A percentile compares a stretch with the other conserved stretches of the same genome.
Evolutionary conservation across 805 yeast genomes (phyloP).

Genomic region (Lachancea quebecensis): DNA sequence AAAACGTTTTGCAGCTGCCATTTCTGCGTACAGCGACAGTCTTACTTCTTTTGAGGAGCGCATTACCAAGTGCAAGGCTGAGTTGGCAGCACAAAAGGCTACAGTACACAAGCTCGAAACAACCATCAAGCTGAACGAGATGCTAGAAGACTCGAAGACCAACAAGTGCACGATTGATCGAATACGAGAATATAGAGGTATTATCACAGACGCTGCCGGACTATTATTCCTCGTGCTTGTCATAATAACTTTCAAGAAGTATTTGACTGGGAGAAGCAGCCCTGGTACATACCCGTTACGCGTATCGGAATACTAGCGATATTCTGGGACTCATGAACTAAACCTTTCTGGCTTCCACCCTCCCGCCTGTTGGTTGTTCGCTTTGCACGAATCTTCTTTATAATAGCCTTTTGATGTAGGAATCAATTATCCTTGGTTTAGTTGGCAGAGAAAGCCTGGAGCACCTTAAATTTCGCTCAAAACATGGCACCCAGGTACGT

Average conservation of each 20-base stretch:
- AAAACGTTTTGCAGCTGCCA: constrained; percentile 9
- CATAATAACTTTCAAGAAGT: neutral
- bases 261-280: neutral
- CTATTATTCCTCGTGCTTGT: neutral
- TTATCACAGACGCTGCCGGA: constrained; percentile 3
- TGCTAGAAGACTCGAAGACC: constrained; percentile 13
- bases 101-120: constrained; percentile 24
- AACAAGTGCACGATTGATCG: constrained; percentile 15
- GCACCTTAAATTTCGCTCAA: neutral
- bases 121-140: constrained; percentile 16
- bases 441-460: too few relatives aligned
- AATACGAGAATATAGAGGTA: constrained; percentile 10
- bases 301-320: too few relatives aligned
- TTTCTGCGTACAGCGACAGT: constrained; percentile 16
- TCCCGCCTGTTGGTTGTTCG: too few relatives aligned
- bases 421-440: too few relatives aligned
- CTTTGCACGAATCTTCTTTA: too few relatives aligned
- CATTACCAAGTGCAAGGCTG: constrained; percentile 16
- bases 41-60: constrained; percentile 28
- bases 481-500: neutral
- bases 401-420: too few relatives aligned
- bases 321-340: too few relatives aligned
- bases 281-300: neutral
- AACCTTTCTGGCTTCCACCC: too few relatives aligned
- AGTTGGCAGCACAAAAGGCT: constrained; percentile 21